A percentile compares a stretch with the other conserved stretches of the same genome.
phyloP scores from a whole-genome alignment of 2,329 filamentous ascomycete genomes.

The Alternaria longipes region DNA sequence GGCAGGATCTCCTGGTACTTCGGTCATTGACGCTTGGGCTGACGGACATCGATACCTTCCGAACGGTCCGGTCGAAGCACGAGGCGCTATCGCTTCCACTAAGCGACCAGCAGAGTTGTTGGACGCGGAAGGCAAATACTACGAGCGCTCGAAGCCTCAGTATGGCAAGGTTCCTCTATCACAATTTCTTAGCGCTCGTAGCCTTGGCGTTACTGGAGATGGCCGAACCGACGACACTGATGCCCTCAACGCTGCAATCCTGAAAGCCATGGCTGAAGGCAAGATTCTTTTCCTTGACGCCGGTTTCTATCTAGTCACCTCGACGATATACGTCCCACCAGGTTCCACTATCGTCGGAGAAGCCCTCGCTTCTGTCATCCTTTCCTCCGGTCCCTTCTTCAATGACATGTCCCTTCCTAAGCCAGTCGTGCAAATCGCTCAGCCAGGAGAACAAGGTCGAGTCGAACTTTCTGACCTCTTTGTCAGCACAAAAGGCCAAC shows the following conservation, averaged over 20 bases:
- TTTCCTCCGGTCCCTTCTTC: conserved; percentile 71
- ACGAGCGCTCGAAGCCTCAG: conserved; percentile 60
- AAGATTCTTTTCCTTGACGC: conserved; percentile 66
- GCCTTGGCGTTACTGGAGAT: conserved; percentile 75
- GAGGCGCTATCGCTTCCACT: conserved; percentile 56
- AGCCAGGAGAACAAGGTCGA: conserved; percentile 68
- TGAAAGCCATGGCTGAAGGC: conserved; percentile 66
- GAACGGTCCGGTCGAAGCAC: conserved; percentile 54
- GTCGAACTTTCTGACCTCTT: conserved; percentile 79
- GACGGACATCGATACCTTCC: conserved; percentile 46
- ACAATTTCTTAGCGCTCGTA: conserved; percentile 65
- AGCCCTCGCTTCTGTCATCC: conserved; percentile 82
- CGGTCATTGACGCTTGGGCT: conserved; percentile 41
- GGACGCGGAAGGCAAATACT: conserved; percentile 58
- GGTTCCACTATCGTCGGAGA: conserved; percentile 85
- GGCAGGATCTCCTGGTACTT: conserved; percentile 32
- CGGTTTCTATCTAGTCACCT: conserved; percentile 64
- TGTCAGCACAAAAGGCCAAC: conserved; percentile 72
- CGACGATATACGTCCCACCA: conserved; percentile 67
- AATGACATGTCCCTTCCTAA: conserved; percentile 63
- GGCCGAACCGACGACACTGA: conserved; percentile 84
- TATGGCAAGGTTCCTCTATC: conserved; percentile 61
- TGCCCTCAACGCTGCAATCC: conserved; percentile 76
- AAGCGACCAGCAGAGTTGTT: conserved; percentile 56
- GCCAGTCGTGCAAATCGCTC: conserved; percentile 73